These are phyloP conservation scores for Aphanomyces euteiches DNA, from an alignment of 352 stramenopile species.

Conservation along the genomic window DNA sequence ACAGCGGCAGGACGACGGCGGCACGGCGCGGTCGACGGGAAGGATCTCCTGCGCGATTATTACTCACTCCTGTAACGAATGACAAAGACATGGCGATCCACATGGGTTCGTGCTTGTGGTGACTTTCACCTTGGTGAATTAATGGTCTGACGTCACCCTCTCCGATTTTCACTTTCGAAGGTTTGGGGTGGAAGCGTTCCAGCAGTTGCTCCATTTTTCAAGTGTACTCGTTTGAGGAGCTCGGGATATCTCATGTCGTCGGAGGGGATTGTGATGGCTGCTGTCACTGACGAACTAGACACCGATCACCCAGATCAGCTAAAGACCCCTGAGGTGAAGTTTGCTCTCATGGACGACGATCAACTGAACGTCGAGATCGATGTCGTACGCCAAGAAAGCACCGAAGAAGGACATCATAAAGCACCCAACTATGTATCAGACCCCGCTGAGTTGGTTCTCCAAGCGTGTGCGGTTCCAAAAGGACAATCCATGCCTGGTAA, in stretches of 20 bases:
- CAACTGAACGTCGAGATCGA: not conserved
- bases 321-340: not conserved
- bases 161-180: too few relatives aligned
- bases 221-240: not conserved
- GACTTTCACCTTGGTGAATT: not conserved
- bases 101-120: not conserved
- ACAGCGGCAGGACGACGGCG: not conserved
- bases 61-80: not conserved
- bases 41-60: not conserved
- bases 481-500: constrained; percentile 11
- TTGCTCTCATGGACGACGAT: constrained; percentile 12
- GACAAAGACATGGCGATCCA: not conserved
- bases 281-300: not conserved
- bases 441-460: constrained; percentile 17
- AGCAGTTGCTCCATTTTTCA: not conserved
- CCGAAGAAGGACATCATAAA: not conserved
- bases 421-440: constrained; percentile 15
- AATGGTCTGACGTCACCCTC: too few relatives aligned
- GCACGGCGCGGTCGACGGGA: too few relatives aligned
- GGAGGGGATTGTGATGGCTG: not conserved
- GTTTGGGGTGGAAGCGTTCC: not conserved
- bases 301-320: not conserved
- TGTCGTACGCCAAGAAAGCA: not conserved
- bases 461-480: constrained; percentile 8
- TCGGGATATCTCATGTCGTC: not conserved